Base-by-base conservation (phyloP, 768 basidiomycete species). In the Psilocybe cyanescens region DNA sequence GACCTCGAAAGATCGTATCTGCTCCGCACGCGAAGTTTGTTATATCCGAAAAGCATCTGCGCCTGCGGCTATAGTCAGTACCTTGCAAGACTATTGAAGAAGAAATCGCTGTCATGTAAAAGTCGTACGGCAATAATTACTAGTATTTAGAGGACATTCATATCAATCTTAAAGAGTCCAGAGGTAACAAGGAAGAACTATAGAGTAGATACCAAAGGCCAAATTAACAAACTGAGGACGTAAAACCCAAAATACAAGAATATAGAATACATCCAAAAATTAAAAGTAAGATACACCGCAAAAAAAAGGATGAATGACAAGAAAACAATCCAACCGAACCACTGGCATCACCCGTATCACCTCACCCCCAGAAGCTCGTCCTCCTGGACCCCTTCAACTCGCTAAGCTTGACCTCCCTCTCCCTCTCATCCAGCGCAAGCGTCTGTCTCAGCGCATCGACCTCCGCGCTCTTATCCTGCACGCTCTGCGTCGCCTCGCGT, bases 401-500 rank as follows among this genome's bases (percentile, higher is more conserved):
- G 2, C 65, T 72, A 17, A 87, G 65, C 69, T 80, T 86, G 4
- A 78, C 79, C 58, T 81, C 81, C 48, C 89, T 78, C 71, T 90
- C 89, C 57, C 84, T 80, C 77, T 92, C 91, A 65, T 93, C 91
- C 7, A 86, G 86, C 37, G 83, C 84, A 69, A 89, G 87, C 66
- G 86, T 80, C 17, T 79, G 76, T 31, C 90, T 77, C 55, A 93
- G 71, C 63, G 81, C 80, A 65, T 93, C 90, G 1, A 94, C 81
- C 67, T 93, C 90, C 57, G 83, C 80, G n/a, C 83, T 82, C 78
- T 92, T 93, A 57, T 87, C 86, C 54, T 86, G 81, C 56, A 93
- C 76, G 65, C 81, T 83, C 54, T 84, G 79, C 1, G 89, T 90
- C 24, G 84, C 80, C 55, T 87, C 82, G 55, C 71, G 78, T 2